Conservation (phyloP, 2,329 filamentous ascomycete genomes). For the Pseudogymnoascus sp. region DNA sequence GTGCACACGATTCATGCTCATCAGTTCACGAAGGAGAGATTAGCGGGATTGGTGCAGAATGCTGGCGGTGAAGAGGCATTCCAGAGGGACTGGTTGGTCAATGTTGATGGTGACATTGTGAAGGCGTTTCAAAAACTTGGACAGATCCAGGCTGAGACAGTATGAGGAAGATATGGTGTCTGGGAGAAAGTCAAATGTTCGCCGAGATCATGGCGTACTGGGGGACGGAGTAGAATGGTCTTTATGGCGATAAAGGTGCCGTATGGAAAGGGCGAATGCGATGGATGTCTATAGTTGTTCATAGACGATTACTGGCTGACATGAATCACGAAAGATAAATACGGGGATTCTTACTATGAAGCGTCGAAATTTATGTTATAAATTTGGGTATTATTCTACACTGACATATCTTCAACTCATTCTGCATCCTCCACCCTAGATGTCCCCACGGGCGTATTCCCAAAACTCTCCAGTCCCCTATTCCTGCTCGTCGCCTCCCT, state of each 20-base stretch:
- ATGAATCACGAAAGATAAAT: slow-evolving; percentile 1
- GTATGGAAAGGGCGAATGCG: neutral
- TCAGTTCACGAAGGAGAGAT: slow-evolving; percentile 52
- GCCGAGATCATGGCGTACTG: neutral
- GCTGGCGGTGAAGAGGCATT: slow-evolving; percentile 60
- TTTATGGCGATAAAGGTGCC: neutral
- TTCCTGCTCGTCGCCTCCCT: slow-evolving; percentile 14
- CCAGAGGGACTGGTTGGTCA: slow-evolving; percentile 58
- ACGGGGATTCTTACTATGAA: neutral
- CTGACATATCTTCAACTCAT: slow-evolving; percentile 13
- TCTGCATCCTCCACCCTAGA: slow-evolving; percentile 25
- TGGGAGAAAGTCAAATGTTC: neutral
- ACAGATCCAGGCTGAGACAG: neutral
- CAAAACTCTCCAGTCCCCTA: slow-evolving; percentile 33
- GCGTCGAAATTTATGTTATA: neutral
- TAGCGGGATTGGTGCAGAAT: slow-evolving; percentile 50
- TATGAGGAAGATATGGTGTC: neutral
- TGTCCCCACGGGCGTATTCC: slow-evolving; percentile 29
- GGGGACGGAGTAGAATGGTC: neutral
- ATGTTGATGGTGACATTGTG: slow-evolving; percentile 67
- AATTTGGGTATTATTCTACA: neutral
- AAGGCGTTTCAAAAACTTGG: slow-evolving; percentile 47
- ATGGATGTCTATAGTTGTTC: neutral
- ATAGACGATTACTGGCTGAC: neutral
- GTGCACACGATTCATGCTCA: slow-evolving; percentile 59